Evolutionary conservation across 2,329 filamentous ascomycete species (phyloP).

Genomic region (Alternaria arbusti): DNA sequence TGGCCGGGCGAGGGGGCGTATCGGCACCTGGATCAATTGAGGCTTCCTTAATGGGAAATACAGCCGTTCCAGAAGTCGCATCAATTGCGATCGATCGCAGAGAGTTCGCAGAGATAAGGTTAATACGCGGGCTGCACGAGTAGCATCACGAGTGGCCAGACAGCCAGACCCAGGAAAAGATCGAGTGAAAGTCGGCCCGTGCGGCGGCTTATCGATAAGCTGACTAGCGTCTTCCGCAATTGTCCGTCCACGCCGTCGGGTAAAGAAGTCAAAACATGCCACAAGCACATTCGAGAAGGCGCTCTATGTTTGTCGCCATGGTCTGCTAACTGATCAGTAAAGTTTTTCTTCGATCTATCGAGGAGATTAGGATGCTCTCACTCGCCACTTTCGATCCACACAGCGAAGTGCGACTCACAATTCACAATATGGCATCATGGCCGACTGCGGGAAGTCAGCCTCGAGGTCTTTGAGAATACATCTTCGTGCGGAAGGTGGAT

Average conservation of each 20-base stretch:
- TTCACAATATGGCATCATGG: neutral
- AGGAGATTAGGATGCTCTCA: neutral
- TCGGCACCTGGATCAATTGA: neutral
- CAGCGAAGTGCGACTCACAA: neutral
- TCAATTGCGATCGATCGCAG: neutral
- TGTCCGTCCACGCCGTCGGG: neutral
- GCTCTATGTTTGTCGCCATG: neutral
- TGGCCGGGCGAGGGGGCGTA: neutral
- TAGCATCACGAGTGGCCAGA: neutral
- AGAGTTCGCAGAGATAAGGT: neutral
- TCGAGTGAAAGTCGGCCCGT: neutral
- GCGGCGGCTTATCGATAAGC: conserved; percentile 17
- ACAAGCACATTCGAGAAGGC: neutral
- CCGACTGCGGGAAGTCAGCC: neutral
- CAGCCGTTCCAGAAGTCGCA: conserved; percentile 1
- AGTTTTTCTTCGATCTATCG: neutral
- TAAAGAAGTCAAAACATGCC: neutral
- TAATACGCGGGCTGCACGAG: neutral
- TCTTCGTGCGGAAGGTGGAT: neutral
- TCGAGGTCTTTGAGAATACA: neutral
- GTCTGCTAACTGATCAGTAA: neutral
- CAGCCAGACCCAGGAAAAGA: conserved; percentile 1
- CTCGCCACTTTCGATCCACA: neutral
- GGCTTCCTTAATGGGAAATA: conserved; percentile 1
- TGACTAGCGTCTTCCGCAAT: neutral